Evolutionary conservation across 1,284 basidiomycete genomes (phyloP), one percentile per base, ranked within the genome.

Genomic region (Rhodotorula mucilaginosa): DNA sequence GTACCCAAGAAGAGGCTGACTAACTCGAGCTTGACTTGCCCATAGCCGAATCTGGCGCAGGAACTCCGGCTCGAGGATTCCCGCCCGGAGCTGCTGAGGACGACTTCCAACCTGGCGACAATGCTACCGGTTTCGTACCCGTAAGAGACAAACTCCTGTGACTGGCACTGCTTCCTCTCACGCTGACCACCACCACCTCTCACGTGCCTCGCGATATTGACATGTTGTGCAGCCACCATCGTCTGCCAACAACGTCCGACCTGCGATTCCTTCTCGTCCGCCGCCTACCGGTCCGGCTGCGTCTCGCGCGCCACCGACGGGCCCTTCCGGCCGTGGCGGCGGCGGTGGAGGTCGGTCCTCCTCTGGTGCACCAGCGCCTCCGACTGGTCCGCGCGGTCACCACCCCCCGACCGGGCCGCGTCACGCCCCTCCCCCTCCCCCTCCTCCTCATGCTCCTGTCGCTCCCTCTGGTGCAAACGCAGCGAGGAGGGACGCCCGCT

Each of bases 311-410:
- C n/a, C 26, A 29, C 54, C 26, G 12, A 58, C 29, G 21, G 12
- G 39, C 1, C 34, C 34, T 16, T 44, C 58, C 58, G 34, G 34
- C 19, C 23, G 26, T 15, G 54, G 26, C 18, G 54, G 26, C 2
- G 54, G n/a, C 16, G 26, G 54, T 18, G 16, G 54, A 6, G 54
- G 26, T 18, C 54, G 26, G 12, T 39, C 58, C 58, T 8, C 54
- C 61, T 29, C 39, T 34, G 66, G 39, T 0, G 90, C 90, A 1
- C 90, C 90, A 5, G 89, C 90, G 23, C 88, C 88, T 74, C 90
- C 92, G n/a, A 16, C 39, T 44, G 39, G 39, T 44, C 39, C 39
- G 1, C 39, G 39, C 39, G 39, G 39, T 34, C 34, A 34, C 39
- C 39, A 44, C 12, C 54, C n/a, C 31, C 90, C 90, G 0, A 92